Percentiles rank a stretch among this genome's conserved stretches.
phyloP scores from a whole-genome alignment of 352 stramenopile species.

The Phytophthora cryptogea region DNA sequence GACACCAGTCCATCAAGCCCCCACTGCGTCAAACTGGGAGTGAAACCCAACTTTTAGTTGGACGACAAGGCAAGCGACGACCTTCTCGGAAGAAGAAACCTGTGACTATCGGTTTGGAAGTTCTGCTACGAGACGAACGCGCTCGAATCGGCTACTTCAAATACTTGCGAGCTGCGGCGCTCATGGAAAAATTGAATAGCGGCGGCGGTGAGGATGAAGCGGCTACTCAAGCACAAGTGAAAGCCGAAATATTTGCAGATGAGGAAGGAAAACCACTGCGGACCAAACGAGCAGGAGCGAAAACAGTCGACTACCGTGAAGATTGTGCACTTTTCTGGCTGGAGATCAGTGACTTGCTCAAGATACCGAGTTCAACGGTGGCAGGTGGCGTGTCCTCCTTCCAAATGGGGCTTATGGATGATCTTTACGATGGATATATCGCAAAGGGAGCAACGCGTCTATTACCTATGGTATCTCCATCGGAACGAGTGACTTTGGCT shows the following conservation, averaged over 20 bases:
- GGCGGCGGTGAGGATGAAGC: slow-evolving; percentile 8
- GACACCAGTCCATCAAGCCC: slow-evolving; percentile 19
- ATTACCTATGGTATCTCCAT: slow-evolving; percentile 56
- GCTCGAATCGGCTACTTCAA: slow-evolving; percentile 61
- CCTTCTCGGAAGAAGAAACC: slow-evolving; percentile 25
- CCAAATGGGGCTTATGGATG: slow-evolving; percentile 61
- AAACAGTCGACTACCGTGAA: slow-evolving; percentile 53
- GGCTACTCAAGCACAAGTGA: slow-evolving; percentile 2
- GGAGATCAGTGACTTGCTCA: slow-evolving; percentile 68
- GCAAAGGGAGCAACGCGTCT: slow-evolving; percentile 40
- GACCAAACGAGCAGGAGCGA: slow-evolving; percentile 6
- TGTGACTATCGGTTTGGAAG: slow-evolving; percentile 50
- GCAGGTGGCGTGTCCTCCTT: slow-evolving; percentile 43
- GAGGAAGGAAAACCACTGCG: slow-evolving; percentile 26
- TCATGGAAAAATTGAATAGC: slow-evolving; percentile 41
- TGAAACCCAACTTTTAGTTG: slow-evolving; percentile 17
- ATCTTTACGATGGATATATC: slow-evolving; percentile 65
- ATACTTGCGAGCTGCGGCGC: slow-evolving; percentile 45
- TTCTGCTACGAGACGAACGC: slow-evolving; percentile 58
- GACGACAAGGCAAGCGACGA: slow-evolving; percentile 1
- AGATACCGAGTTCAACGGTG: slow-evolving; percentile 46
- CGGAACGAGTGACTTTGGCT: slow-evolving; percentile 48
- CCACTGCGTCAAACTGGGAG: slow-evolving; percentile 24
- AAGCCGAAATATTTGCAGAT: slow-evolving; percentile 11
- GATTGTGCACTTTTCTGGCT: slow-evolving; percentile 76